Evolutionary conservation across 108 stramenopile genomes (phyloP), one percentile per base, ranked within the genome.

Genomic region (Pseudonitzschia delicatissima): DNA sequence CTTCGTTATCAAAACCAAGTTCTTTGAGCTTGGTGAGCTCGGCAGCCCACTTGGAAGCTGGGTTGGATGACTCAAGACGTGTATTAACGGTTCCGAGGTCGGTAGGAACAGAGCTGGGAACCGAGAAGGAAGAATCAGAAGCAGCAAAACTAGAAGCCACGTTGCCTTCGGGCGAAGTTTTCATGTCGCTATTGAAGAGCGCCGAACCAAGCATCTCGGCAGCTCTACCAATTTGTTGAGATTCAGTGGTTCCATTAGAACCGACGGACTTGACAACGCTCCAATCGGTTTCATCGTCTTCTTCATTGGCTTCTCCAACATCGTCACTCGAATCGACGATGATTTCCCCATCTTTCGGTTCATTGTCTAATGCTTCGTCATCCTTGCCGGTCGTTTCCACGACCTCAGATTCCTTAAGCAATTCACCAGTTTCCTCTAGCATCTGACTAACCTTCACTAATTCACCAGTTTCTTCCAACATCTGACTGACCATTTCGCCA

Each of bases 1-100:
- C 64, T 34, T 92, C 91, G 61, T 92, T 71, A 13, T 74, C 48
- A 52, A 87, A 82, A 3, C 88, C 86, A 37, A 92, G 45, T 62
- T 85, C 86, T 35, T 68, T 74, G 9, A 92, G 67, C 68, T 83
- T 58, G 12, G 67, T 42, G 34, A 92, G 67, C 66, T 92, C 83
- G 0, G 68, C n/a, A 29, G 74, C 58, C 87, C 87, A 92, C n/a
- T 80, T 79, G 5, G 74, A 67, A n/a, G 70, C 63, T 33, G 79
- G 72, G 44, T 66, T 69, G 12, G 50, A 52, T 45, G 76, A 62
- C 26, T 76, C 62, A 15, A 3, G 7, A 0, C 40, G n/a, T 4
- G 55, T 20, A 13, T 57, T 13, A 1, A 48, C 11, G 17, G 50
- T 36, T 36, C 35, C 45, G 42, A 20, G 17, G 17, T 58, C 33